These are phyloP conservation scores for Trichoderma brevicompactum DNA, from an alignment of 2,329 filamentous ascomycete species.

Conservation along the genomic window DNA sequence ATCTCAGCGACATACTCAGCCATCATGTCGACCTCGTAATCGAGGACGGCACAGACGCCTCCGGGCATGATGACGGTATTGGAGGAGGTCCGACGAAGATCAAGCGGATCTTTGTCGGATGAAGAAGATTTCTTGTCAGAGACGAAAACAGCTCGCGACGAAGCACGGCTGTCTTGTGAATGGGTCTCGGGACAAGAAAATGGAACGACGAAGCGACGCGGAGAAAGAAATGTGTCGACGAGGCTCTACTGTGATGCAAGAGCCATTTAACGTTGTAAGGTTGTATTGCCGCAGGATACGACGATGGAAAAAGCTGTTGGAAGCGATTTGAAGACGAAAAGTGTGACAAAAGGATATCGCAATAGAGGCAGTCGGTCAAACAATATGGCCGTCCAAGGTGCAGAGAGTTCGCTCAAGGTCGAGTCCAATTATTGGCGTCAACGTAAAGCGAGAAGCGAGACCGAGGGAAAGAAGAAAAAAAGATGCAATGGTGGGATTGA, in stretches of 20 bases:
- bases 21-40: constrained; percentile 97
- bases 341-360: constrained; percentile 29
- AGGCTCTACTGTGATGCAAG: constrained; percentile 35
- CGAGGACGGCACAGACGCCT: constrained; percentile 89
- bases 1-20: constrained; percentile 93
- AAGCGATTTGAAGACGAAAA: constrained; percentile 8
- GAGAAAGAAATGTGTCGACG: constrained; percentile 27
- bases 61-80: constrained; percentile 64
- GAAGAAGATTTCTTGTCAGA: constrained; percentile 31
- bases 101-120: constrained; percentile 47
- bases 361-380: constrained; percentile 28
- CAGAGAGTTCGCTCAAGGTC: constrained; percentile 19
- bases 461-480: constrained; percentile 15
- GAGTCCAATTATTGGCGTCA: constrained; percentile 19
- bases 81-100: constrained; percentile 46
- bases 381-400: constrained; percentile 22
- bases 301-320: constrained; percentile 29
- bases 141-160: constrained; percentile 22
- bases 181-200: constrained; percentile 22
- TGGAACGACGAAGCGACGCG: constrained; percentile 28
- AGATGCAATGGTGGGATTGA: constrained; percentile 7
- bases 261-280: constrained; percentile 43
- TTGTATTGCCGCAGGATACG: constrained; percentile 32
- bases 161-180: constrained; percentile 22
- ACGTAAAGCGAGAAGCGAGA: constrained; percentile 11